Conservation (phyloP, 2,329 filamentous ascomycete species). For the Xylaria multiplex region DNA sequence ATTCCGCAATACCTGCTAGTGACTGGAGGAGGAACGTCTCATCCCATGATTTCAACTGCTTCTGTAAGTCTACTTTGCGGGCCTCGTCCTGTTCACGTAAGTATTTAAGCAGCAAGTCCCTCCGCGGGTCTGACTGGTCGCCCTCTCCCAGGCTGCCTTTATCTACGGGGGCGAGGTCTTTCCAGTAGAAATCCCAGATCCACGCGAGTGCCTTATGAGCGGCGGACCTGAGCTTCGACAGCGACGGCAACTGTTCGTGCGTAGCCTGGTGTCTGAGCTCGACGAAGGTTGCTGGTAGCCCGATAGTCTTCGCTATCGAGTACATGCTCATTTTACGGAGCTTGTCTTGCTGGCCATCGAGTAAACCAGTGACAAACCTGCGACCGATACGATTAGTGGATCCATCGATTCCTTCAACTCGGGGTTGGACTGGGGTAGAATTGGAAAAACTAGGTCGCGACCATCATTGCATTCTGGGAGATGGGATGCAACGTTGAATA, state of each 20-base stretch:
- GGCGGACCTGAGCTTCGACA: conserved; percentile 76
- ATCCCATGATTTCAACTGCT: conserved; percentile 52
- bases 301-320: conserved; percentile 73
- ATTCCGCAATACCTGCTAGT: conserved; percentile 54
- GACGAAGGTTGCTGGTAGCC: conserved; percentile 81
- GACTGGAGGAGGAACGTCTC: conserved; percentile 51
- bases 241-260: conserved; percentile 84
- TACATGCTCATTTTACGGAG: conserved; percentile 78
- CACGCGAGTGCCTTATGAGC: conserved; percentile 77
- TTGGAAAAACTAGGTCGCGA: conserved; percentile 5
- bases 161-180: conserved; percentile 52
- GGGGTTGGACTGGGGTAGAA: conserved; percentile 12
- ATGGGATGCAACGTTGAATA: conserved; percentile 20
- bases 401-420: conserved; percentile 28
- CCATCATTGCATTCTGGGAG: conserved; percentile 10
- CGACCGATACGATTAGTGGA: conserved; percentile 23
- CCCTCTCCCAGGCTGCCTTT: conserved; percentile 17
- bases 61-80: conserved; percentile 39
- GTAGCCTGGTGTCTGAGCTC: conserved; percentile 90
- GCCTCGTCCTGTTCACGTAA: conserved; percentile 47
- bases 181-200: conserved; percentile 94
- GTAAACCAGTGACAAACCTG: conserved; percentile 82
- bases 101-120: conserved; percentile 52
- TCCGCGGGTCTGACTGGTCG: conserved; percentile 42
- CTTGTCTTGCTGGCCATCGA: conserved; percentile 77